Evolutionary conservation across 139 green algal species (phyloP), one percentile per base, ranked within the genome.

Genomic region (Choricystis sp.): DNA sequence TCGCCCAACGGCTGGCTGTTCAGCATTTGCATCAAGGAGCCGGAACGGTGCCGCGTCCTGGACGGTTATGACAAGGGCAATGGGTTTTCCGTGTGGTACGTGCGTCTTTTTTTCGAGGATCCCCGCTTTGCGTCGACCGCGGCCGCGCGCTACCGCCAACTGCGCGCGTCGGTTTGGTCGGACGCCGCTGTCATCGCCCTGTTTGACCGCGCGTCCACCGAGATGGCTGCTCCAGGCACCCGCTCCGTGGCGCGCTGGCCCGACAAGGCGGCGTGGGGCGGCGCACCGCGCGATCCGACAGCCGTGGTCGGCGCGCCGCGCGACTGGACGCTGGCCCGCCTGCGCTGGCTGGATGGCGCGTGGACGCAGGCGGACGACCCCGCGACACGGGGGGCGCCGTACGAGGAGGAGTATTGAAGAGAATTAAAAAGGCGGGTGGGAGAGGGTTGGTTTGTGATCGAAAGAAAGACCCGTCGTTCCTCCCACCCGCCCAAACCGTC

Each of bases 1-100:
- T 83, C 74, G 16, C 69, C 81, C 14, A 60, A 83, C 28, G 64
- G 85, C 56, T 79, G 66, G 65, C 59, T 70, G 29, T 78, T 78
- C 55, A 29, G 56, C 14, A 74, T 78, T 29, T 78, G 72, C 58
- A 65, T 63, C 9, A 9, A 16, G 26, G 72, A 78, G 57, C n/a
- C 14, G 19, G 68, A 67, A 22, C 66, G 72, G 30, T 78, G 72
- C 64, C 16, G 31, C 48, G 23, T 61, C 2, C 40, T 52, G 40
- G 16, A 52, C 40, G 16, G 40, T 9, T 52, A 52, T 16, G 72
- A 78, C 59, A 59, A 67, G 25, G 31, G 26, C 1, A 68, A 78
- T 52, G 72, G 72, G 3, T 20, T 71, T 4, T 62, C 48, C 49
- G 26, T 63, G 40, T 73, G 68, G 68, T 73, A 52, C 29, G 25